Base-by-base conservation (phyloP, 495 filamentous ascomycete genomes). In the Daldinia decipiens region DNA sequence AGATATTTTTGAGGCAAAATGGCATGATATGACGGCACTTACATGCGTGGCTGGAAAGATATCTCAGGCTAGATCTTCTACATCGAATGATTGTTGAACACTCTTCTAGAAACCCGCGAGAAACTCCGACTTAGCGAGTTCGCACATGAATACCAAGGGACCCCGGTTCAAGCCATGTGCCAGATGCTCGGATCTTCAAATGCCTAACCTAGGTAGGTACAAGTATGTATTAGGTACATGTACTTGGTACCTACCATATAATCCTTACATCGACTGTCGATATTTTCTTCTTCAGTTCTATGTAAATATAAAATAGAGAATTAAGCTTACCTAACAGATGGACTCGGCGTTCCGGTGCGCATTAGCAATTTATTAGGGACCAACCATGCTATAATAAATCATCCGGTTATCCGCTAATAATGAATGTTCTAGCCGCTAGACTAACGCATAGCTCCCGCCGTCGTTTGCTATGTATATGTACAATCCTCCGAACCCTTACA, bases 1-100 rank as follows among this genome's bases (percentile, higher is more conserved):
- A 50, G 47, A 52, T 24, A 13, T 36, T 52, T 47, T 34, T 60
- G 56, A 68, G 64, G 36, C 26, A 24, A 59, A 57, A 72, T 72
- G 70, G 70, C 54, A 72, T 51, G 70, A 72, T 72, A 31, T 72
- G 70, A 72, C 70, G 57, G 31, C 54, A 65, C 65, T 39, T 72
- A 52, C 64, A 68, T 72, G 70, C 55, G 64, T 68, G 40, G 64
- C 4, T 68, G 54, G 64, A 21, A 26, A 67, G 55, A 56, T 62
- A 43, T 56, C 50, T 39, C 59, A 34, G 60, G 55, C 60, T 60
- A 68, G 59, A 65, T 64, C 65, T 47, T 8, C 6, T n/a, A 53
- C 31, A 65, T 72, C 70, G 65, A 68, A 72, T 40, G 70, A 72
- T 68, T 43, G 11, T 61, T 17, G 9, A 43, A 50, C 40, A 50